A percentile compares a stretch with the other conserved stretches of the same genome.
Evolutionary conservation across 139 green algal genomes (phyloP).

Genomic region (Chlorella ohadii): DNA sequence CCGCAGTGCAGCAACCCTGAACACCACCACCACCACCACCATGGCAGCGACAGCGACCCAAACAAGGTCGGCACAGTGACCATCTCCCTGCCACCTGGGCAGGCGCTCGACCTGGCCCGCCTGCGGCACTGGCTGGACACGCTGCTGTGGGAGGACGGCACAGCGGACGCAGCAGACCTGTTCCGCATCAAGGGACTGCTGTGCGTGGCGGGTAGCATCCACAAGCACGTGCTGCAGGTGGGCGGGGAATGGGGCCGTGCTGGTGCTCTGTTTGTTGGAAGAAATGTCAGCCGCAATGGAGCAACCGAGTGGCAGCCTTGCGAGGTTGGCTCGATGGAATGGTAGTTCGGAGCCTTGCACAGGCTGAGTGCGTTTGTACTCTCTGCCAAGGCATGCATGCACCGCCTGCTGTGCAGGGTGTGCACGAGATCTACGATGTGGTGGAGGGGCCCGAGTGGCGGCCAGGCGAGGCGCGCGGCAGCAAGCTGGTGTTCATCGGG

Average conservation of each 20-base stretch:
- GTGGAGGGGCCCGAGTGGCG: slow-evolving; percentile 59
- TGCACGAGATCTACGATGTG: slow-evolving; percentile 88
- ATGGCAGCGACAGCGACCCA: background rate
- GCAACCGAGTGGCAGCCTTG: no score
- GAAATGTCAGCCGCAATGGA: no score
- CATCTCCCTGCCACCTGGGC: slow-evolving; percentile 14
- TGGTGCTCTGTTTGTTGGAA: no score
- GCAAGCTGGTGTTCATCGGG: slow-evolving; percentile 75
- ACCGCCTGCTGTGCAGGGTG: slow-evolving; percentile 55
- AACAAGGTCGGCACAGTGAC: slow-evolving; percentile 56
- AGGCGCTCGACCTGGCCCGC: slow-evolving; percentile 45
- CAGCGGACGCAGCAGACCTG: slow-evolving; percentile 52
- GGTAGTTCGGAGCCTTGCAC: no score
- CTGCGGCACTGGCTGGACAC: slow-evolving; percentile 66
- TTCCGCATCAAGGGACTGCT: slow-evolving; percentile 86
- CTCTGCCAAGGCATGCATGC: no score
- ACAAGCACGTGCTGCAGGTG: slow-evolving; percentile 39
- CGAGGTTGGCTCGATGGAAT: no score
- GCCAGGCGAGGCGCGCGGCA: slow-evolving; percentile 20
- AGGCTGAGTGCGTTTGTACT: no score
- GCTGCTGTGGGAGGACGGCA: slow-evolving; percentile 68
- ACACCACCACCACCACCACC: slow-evolving; percentile 28
- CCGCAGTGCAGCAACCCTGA: slow-evolving; percentile 4
- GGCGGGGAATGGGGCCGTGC: background rate
- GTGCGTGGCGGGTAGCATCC: slow-evolving; percentile 50